Evolutionary conservation across 176 grass and related monocot genomes (phyloP).

Genomic region (Triticum urartu): DNA sequence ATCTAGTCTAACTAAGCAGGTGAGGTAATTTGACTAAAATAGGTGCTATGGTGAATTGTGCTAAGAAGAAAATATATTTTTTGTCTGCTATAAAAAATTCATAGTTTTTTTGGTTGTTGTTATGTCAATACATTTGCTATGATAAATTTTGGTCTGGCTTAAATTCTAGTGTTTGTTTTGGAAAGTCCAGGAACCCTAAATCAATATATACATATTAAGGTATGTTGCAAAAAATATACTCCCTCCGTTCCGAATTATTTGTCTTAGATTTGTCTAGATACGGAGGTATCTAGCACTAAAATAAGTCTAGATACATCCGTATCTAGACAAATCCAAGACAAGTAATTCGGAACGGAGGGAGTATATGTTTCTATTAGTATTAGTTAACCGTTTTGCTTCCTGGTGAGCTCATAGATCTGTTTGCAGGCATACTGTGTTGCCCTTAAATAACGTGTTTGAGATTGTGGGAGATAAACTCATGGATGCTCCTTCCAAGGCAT

Average conservation of each 20-base stretch:
- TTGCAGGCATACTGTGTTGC: background rate
- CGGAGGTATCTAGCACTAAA: too few relatives aligned
- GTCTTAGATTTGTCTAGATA: too few relatives aligned
- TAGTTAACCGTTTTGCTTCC: background rate
- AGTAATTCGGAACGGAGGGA: too few relatives aligned
- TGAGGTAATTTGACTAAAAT: slow-evolving; percentile 27
- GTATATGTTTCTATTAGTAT: background rate
- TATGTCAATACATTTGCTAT: background rate
- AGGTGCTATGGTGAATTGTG: slow-evolving; percentile 9
- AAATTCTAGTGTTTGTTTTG: background rate
- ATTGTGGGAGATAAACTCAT: background rate
- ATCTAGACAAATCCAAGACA: too few relatives aligned
- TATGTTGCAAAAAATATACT: background rate
- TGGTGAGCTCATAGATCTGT: background rate
- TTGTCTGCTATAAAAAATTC: background rate
- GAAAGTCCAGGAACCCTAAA: background rate
- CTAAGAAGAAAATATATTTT: background rate
- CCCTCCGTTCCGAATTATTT: too few relatives aligned
- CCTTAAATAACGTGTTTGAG: background rate
- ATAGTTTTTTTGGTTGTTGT: background rate
- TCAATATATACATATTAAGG: background rate
- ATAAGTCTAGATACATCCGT: too few relatives aligned
- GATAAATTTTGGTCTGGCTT: background rate
- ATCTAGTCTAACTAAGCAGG: background rate
- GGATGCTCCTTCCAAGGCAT: background rate